A percentile compares a stretch with the other conserved stretches of the same genome.
phyloP scores from a whole-genome alignment of 768 basidiomycete species.

The Boletus reticulatus region DNA sequence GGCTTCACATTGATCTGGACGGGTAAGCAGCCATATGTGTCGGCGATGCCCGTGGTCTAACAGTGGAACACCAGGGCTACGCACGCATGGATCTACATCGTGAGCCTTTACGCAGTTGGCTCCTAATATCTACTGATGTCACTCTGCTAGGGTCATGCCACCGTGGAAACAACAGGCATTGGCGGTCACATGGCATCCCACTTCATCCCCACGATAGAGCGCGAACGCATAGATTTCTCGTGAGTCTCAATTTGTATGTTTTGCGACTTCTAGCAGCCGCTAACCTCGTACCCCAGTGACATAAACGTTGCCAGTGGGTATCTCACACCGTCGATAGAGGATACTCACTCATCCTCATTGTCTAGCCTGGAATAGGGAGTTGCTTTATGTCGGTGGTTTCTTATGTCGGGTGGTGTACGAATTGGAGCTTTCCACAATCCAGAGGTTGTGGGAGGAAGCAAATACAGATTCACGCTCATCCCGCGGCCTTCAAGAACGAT shows the following conservation, averaged over 20 bases:
- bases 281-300: neutral
- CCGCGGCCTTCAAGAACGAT: neutral
- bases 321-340: neutral
- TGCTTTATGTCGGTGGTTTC: slow-evolving; percentile 81
- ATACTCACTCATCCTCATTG: neutral
- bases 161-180: neutral
- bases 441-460: slow-evolving; percentile 14
- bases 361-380: slow-evolving; percentile 87
- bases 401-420: slow-evolving; percentile 83
- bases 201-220: slow-evolving; percentile 2
- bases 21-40: neutral
- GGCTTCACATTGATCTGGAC: neutral
- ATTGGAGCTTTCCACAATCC: slow-evolving; percentile 62
- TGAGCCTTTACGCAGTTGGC: neutral
- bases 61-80: neutral
- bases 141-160: neutral
- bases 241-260: neutral
- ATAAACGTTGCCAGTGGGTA: neutral
- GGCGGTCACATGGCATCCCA: neutral
- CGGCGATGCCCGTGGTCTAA: neutral
- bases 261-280: neutral
- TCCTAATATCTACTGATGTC: neutral
- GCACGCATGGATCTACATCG: neutral
- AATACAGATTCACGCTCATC: neutral
- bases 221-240: neutral